These are phyloP conservation scores for Penicillium sclerotiorum DNA, from an alignment of 2,329 filamentous ascomycete species.

Conservation along the genomic window DNA sequence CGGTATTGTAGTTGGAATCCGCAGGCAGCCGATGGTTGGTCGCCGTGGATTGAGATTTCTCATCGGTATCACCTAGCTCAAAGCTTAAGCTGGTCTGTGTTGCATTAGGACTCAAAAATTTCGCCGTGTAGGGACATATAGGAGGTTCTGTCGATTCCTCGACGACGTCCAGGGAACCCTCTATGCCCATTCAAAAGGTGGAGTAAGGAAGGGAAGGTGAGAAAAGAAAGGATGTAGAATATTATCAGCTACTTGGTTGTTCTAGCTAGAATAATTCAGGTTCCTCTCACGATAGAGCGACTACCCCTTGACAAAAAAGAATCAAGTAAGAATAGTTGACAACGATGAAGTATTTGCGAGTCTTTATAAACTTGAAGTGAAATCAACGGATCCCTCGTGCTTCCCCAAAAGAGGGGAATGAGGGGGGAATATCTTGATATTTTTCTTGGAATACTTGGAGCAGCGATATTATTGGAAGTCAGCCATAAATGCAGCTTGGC, in stretches of 20 bases:
- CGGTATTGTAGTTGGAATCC: neutral
- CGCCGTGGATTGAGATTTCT: constrained; percentile 16
- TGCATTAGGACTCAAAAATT: constrained; percentile 22
- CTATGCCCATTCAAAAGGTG: constrained; percentile 44
- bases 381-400: too few species aligned
- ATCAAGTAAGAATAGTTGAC: neutral
- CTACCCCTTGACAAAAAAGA: neutral
- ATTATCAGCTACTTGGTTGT: constrained; percentile 4
- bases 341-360: neutral
- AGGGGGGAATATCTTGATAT: constrained; percentile 15
- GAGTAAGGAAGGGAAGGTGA: constrained; percentile 3
- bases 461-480: constrained; percentile 21
- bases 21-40: constrained; percentile 2
- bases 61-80: constrained; percentile 14
- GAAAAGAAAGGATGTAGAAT: constrained; percentile 7
- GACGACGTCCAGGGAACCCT: constrained; percentile 44
- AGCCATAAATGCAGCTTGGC: constrained; percentile 21
- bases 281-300: neutral
- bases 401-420: constrained; percentile 13
- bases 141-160: constrained; percentile 46
- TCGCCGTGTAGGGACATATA: constrained; percentile 39
- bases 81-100: constrained; percentile 15
- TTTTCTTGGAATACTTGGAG: constrained; percentile 2
- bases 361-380: too few species aligned
- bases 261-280: constrained; percentile 1